phyloP scores from a whole-genome alignment of 805 yeast species.

The Ogataea allantospora region DNA sequence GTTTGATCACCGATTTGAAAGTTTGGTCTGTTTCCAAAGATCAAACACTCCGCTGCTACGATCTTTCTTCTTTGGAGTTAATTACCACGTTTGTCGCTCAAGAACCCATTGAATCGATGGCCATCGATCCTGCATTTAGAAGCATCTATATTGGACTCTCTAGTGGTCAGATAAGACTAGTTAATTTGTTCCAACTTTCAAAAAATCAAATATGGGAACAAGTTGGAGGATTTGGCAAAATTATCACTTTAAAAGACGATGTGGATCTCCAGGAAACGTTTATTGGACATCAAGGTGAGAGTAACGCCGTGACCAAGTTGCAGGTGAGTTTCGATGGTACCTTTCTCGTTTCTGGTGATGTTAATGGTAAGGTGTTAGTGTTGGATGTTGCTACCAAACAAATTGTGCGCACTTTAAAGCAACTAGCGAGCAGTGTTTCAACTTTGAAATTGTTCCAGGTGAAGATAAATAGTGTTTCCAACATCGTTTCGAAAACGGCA shows the following conservation, averaged over 20 bases:
- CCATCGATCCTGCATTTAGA: slow-evolving; percentile 78
- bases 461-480: slow-evolving; percentile 16
- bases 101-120: slow-evolving; percentile 52
- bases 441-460: slow-evolving; percentile 24
- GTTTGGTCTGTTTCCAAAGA: slow-evolving; percentile 72
- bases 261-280: slow-evolving; percentile 49
- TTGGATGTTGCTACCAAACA: slow-evolving; percentile 73
- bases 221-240: slow-evolving; percentile 57
- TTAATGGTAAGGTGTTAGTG: slow-evolving; percentile 61
- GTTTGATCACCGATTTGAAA: slow-evolving; percentile 56
- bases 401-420: slow-evolving; percentile 54
- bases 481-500: slow-evolving; percentile 33
- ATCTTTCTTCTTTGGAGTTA: slow-evolving; percentile 44
- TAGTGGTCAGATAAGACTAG: slow-evolving; percentile 58
- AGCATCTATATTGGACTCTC: slow-evolving; percentile 66
- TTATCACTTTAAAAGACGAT: slow-evolving; percentile 51
- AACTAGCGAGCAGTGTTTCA: slow-evolving; percentile 28
- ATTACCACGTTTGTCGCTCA: slow-evolving; percentile 73
- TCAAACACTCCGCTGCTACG: slow-evolving; percentile 71
- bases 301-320: slow-evolving; percentile 48
- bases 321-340: slow-evolving; percentile 75
- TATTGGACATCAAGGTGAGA: slow-evolving; percentile 44
- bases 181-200: slow-evolving; percentile 47
- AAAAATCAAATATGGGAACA: slow-evolving; percentile 45
- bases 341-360: slow-evolving; percentile 68